Evolutionary conservation across 148 eudicot genomes (phyloP), one percentile per base, ranked within the genome.

Genomic region (Cornus controversa): DNA sequence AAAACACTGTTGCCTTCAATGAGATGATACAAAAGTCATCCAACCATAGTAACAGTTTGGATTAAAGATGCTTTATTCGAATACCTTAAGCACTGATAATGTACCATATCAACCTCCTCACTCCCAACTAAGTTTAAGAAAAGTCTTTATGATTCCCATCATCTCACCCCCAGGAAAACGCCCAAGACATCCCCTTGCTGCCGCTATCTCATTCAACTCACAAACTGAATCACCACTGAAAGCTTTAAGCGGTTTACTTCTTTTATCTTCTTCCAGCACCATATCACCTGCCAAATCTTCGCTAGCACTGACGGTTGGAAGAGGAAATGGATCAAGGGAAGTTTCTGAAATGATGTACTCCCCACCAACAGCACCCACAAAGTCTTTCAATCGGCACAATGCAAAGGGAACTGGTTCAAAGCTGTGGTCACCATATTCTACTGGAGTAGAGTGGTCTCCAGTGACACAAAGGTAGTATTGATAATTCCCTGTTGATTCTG

Each of bases 381-480:
- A 96, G 87, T 96, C 99, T 77, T 84, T 82, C 74, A 96, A 87
- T 66, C 87, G 88, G 71, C 98, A 96, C 28, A 96, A 31, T 27
- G 98, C 58, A 77, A 96, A 93, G 27, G 99, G 99, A 36, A 96
- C 99, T 0, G 98, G 94, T 87, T 96, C 97, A 67, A 91, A 93
- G 85, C 99, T 95, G 87, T 95, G 98, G 86, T 95, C 98, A 1
- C 98, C 98, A 58, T 94, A 94, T 36, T 94, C 99, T n/a, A 95
- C 97, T 0, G 99, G 99, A 42, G 99, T 95, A 63, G 99, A 95
- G 83, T 93, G 99, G 78, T 95, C 99, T 40, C 99, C 97, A 0
- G 98, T 93, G 69, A 93, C 91, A 75, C 99, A 93, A 11, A 96
- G 84, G 84, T 72, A 91, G 80, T 83, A 96, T 60, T 90, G 82